These are phyloP conservation scores for Backusella luteola DNA, from an alignment of 192 early-diverging fungal genomes.

Conservation along the genomic window DNA sequence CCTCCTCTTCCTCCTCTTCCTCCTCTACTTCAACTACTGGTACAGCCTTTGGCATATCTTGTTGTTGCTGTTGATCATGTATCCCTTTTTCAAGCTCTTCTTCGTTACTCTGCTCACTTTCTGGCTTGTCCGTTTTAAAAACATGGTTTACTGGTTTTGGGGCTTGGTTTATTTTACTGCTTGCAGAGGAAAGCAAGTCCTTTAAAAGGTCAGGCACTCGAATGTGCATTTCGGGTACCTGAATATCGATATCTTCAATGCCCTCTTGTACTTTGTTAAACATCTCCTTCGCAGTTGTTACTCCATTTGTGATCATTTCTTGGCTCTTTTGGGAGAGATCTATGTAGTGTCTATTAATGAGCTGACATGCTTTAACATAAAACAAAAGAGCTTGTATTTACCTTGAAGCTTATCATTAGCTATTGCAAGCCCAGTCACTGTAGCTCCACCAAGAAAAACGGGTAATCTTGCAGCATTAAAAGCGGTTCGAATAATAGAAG, in stretches of 20 bases:
- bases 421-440: constrained; percentile 56
- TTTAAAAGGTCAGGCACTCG: constrained; percentile 36
- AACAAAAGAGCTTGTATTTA: constrained; percentile 1
- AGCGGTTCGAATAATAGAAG: constrained; percentile 40
- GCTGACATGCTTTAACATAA: neutral
- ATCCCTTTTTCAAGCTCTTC: constrained; percentile 28
- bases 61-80: neutral
- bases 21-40: neutral
- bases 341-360: neutral
- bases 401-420: constrained; percentile 63
- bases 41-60: neutral
- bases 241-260: constrained; percentile 31
- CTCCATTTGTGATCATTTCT: constrained; percentile 9
- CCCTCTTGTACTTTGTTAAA: constrained; percentile 36
- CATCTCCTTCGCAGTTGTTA: constrained; percentile 37
- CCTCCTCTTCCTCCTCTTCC: constrained; percentile 22
- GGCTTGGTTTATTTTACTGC: neutral
- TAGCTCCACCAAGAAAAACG: constrained; percentile 54
- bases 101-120: constrained; percentile 11
- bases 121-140: neutral
- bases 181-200: constrained; percentile 19
- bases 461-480: constrained; percentile 55
- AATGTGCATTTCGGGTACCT: constrained; percentile 41
- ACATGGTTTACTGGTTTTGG: constrained; percentile 2
- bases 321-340: neutral